Evolutionary conservation across 257 asterid genomes (phyloP), one percentile per base, ranked within the genome.

Genomic region (Petunia secreta): DNA sequence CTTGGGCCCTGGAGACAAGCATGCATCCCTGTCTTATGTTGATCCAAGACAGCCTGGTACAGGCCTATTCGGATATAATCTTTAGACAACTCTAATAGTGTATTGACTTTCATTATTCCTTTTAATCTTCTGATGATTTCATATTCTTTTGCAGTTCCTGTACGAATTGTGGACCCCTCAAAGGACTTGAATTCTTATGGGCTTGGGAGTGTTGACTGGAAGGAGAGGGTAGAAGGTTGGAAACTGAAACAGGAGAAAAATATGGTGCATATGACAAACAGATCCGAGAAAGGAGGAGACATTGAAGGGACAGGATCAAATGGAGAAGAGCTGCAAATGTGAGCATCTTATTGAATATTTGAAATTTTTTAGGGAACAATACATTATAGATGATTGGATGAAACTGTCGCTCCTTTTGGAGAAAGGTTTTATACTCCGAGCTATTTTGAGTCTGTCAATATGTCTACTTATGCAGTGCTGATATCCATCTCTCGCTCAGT

Each of bases 31-130:
- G 63, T 92, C 97, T 77, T 93, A 91, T 80, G 90, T 95, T 48
- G 98, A 93, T 87, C 98, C 98, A 46, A 92, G 95, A 75, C 96
- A 89, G 89, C 98, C 98, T 59, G 98, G 98, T 93, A 65, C 55
- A 6, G n/a, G 75, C 38, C 44, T 43, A 79, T 68, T 64, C 40
- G 58, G 5, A 77, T 59, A n/a, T 77, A 7, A 16, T 46, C 43
- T n/a, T 36, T 44, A 8, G 14, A 34, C 50, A 58, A 46, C 46
- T 58, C 73, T 6, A 63, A 13, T 62, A 5, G 34, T 34, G 34
- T 37, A 53, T 40, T 34, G 8, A 9, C 37, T 64, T 38, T 44
- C 79, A 1, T 52, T 74, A 9, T 77, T 75, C 50, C 38, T 34
- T 54, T 46, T 68, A 38, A 85, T 65, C 60, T 80, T 25, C 67